phyloP scores from a whole-genome alignment of 2,329 filamentous ascomycete genomes.

The Leptographium radiaticola region DNA sequence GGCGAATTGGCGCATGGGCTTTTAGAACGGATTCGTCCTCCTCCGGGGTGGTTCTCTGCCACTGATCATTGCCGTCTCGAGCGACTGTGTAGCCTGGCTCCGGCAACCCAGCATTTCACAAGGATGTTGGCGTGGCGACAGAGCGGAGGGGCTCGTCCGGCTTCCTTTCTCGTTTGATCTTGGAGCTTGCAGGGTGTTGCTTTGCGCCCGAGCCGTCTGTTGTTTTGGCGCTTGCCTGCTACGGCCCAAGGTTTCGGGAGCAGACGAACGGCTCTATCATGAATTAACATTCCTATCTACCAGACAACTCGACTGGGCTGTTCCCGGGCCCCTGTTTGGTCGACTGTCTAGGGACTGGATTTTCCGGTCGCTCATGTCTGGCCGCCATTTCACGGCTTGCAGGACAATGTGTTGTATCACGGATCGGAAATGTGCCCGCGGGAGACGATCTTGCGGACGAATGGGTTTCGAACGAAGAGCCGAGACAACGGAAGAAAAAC shows the following conservation, averaged over 20 bases:
- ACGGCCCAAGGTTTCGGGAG: not conserved
- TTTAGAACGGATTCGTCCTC: not conserved
- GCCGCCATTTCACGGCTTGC: not conserved
- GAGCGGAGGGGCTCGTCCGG: not conserved
- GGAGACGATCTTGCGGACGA: not conserved
- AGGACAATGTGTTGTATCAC: not conserved
- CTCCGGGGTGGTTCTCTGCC: not conserved
- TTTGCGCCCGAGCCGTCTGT: not conserved
- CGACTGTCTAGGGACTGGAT: not conserved
- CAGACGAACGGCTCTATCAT: too few species aligned
- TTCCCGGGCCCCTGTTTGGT: not conserved
- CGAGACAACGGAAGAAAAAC: not conserved
- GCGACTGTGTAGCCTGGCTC: not conserved
- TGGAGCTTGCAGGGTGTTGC: not conserved
- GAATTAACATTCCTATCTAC: not conserved
- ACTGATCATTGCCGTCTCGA: not conserved
- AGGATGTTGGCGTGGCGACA: not conserved
- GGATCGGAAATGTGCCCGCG: not conserved
- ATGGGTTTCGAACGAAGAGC: not conserved
- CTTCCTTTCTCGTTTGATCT: not conserved
- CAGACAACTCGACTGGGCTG: not conserved
- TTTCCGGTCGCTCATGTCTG: not conserved
- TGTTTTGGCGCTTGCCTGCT: not conserved
- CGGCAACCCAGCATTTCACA: not conserved
- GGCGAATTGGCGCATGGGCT: not conserved